A percentile compares a stretch with the other conserved stretches of the same genome.
Conservation (phyloP, 139 green algal genomes). For the Tetradesmus obliquus region DNA sequence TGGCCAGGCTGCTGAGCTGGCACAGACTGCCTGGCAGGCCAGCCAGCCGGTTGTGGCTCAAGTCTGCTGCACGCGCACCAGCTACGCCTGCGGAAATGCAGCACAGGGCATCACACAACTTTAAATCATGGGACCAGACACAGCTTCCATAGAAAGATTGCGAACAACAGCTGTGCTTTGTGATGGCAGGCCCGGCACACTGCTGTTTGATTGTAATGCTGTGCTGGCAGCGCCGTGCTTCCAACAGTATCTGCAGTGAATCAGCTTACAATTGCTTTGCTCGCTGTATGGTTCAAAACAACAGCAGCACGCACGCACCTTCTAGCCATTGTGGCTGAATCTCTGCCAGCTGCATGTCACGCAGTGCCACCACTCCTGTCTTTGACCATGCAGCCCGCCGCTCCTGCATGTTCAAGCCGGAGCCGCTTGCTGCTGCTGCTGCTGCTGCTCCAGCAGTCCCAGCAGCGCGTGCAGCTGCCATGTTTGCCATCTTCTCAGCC, state of each 20-base stretch:
- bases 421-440: constrained; percentile 15
- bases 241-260: no score
- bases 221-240: no score
- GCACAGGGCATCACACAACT: no score
- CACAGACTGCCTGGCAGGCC: constrained; percentile 45
- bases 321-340: constrained; percentile 43
- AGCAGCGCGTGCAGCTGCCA: not conserved
- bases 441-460: not conserved
- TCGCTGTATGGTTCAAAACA: not conserved
- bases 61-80: constrained; percentile 49
- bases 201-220: no score
- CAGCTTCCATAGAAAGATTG: no score
- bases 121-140: no score
- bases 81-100: constrained; percentile 4
- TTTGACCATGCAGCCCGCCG: constrained; percentile 62
- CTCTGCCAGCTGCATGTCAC: constrained; percentile 58
- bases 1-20: constrained; percentile 52
- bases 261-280: not conserved
- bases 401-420: constrained; percentile 42
- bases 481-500: constrained; percentile 5
- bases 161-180: not conserved
- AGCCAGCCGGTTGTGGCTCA: constrained; percentile 58
- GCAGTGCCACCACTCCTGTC: constrained; percentile 67
- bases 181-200: not conserved
- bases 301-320: not conserved